Conservation (phyloP, 768 basidiomycete genomes). For the Lyophyllum semitale region DNA sequence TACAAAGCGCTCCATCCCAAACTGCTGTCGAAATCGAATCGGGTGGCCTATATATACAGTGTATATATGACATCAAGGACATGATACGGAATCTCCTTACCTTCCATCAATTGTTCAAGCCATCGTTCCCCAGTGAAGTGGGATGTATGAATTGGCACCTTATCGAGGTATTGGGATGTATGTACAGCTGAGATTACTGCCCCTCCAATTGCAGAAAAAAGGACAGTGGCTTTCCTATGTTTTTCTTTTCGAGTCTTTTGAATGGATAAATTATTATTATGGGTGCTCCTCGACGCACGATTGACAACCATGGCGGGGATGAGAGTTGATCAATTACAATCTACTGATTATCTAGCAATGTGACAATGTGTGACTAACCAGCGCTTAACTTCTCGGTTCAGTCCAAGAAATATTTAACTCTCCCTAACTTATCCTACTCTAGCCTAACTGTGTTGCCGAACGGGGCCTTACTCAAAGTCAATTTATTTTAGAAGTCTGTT, state of each 20-base stretch:
- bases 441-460: no score
- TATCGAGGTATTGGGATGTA: neutral
- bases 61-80: neutral
- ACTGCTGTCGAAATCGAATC: slow-evolving; percentile 17
- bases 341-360: no score
- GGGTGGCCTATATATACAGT: slow-evolving; percentile 20
- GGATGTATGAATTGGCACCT: slow-evolving; percentile 21
- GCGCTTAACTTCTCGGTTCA: no score
- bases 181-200: neutral
- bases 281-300: no score
- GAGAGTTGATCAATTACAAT: no score
- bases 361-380: no score
- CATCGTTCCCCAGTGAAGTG: slow-evolving; percentile 22
- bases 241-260: neutral
- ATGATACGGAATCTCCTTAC: neutral
- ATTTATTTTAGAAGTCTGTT: no score
- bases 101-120: slow-evolving; percentile 23
- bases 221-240: neutral
- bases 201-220: neutral
- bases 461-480: no score
- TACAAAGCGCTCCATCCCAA: slow-evolving; percentile 29
- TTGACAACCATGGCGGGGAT: no score
- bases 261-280: neutral
- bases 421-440: no score
- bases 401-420: no score